Evolutionary conservation across 257 asterid species (phyloP).

Genomic region (Misopates orontium): DNA sequence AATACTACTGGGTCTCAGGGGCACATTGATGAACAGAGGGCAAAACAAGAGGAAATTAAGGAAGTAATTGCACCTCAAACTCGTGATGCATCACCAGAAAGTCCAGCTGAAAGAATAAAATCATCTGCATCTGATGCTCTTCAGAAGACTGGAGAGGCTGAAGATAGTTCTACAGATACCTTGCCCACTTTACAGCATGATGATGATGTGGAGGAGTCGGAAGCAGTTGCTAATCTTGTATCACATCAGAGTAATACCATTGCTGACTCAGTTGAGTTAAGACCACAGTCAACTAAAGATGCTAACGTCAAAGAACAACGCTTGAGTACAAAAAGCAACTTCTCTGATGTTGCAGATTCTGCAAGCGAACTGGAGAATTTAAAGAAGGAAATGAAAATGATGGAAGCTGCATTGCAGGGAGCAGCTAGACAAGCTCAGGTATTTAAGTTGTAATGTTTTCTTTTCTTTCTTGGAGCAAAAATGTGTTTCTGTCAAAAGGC

Average conservation of each 20-base stretch:
- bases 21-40: constrained; percentile 37
- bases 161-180: constrained; percentile 41
- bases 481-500: neutral
- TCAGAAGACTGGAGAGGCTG: constrained; percentile 39
- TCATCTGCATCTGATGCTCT: constrained; percentile 47
- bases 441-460: constrained; percentile 24
- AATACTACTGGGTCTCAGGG: constrained; percentile 36
- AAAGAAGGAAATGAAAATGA: constrained; percentile 88
- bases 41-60: constrained; percentile 36
- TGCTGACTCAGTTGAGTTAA: constrained; percentile 38
- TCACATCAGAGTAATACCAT: constrained; percentile 38
- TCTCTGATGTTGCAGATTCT: constrained; percentile 41
- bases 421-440: constrained; percentile 99
- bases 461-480: constrained; percentile 1
- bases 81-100: constrained; percentile 38
- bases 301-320: constrained; percentile 37
- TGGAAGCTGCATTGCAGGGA: constrained; percentile 91
- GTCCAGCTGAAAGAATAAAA: constrained; percentile 41
- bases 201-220: constrained; percentile 35
- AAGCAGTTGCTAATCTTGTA: constrained; percentile 37
- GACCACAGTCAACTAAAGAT: constrained; percentile 37
- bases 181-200: constrained; percentile 37
- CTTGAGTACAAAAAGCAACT: constrained; percentile 45
- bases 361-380: constrained; percentile 67
- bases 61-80: constrained; percentile 43